Conservation (phyloP, 768 basidiomycete species). For the Suillus tomentosus region DNA sequence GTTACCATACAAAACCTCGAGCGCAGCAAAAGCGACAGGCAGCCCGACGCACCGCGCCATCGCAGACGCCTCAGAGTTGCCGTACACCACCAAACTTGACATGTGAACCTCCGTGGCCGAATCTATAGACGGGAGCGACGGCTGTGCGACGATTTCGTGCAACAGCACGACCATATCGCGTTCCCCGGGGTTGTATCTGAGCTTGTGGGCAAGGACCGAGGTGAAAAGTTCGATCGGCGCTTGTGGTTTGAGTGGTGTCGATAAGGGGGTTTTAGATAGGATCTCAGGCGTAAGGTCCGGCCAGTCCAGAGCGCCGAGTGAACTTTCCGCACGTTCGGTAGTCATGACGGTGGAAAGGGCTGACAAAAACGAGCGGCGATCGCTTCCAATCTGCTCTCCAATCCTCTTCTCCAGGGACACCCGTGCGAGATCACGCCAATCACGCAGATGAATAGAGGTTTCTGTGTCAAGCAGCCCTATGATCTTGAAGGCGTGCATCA, state of each 20-base stretch:
- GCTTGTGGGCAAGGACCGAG: constrained; percentile 64
- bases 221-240: constrained; percentile 78
- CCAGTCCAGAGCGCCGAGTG: constrained; percentile 49
- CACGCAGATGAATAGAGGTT: too few relatives aligned
- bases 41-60: constrained; percentile 93
- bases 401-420: too few relatives aligned
- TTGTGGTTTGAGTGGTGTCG: constrained; percentile 47
- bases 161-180: constrained; percentile 86
- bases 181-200: constrained; percentile 70
- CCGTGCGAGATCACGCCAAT: too few relatives aligned
- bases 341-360: constrained; percentile 31
- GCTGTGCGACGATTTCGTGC: constrained; percentile 71
- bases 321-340: constrained; percentile 23
- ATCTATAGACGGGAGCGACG: constrained; percentile 13
- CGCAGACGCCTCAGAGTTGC: constrained; percentile 60
- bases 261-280: constrained; percentile 3
- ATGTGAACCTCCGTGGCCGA: constrained; percentile 56
- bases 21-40: constrained; percentile 82
- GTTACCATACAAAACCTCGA: constrained; percentile 67
- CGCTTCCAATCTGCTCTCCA: constrained; percentile 31
- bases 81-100: constrained; percentile 67
- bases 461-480: too few relatives aligned
- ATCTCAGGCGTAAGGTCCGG: constrained; percentile 14
- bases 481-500: constrained; percentile 71
- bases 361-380: constrained; percentile 35